phyloP scores from a whole-genome alignment of 2,329 filamentous ascomycete genomes.

The Tolypocladium tundrense region DNA sequence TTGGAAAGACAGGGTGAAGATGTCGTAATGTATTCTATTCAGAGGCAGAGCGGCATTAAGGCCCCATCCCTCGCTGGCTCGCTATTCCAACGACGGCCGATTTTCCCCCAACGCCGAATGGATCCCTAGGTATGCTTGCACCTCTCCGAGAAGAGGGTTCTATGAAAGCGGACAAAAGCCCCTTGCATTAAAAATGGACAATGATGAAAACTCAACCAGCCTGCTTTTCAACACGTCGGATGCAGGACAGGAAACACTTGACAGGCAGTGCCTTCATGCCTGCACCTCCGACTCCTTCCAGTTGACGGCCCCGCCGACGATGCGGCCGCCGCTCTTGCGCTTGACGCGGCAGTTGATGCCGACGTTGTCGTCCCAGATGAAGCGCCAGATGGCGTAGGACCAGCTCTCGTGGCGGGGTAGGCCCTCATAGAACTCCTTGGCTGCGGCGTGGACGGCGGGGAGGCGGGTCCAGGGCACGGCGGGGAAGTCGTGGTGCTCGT shows the following conservation, averaged over 20 bases:
- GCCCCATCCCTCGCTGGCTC: neutral
- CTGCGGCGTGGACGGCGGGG: conserved; percentile 65
- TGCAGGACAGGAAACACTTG: neutral
- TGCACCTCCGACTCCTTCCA: conserved; percentile 65
- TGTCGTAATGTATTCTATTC: neutral
- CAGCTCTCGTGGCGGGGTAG: conserved; percentile 84
- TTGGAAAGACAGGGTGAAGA: neutral
- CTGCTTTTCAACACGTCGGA: neutral
- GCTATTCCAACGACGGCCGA: neutral
- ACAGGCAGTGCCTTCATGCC: conserved; percentile 27
- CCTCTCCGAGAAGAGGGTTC: neutral
- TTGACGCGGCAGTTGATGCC: conserved; percentile 91
- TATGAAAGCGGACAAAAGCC: neutral
- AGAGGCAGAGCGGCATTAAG: neutral
- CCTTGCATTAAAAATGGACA: neutral
- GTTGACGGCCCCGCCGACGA: conserved; percentile 39
- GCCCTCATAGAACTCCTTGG: conserved; percentile 83
- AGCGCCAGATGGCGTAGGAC: conserved; percentile 89
- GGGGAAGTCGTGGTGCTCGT: conserved; percentile 98
- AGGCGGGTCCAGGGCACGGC: conserved; percentile 91
- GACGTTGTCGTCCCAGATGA: conserved; percentile 82
- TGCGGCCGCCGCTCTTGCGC: conserved; percentile 63
- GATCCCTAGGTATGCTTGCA: neutral
- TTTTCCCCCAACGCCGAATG: neutral
- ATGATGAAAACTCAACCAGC: neutral